Evolutionary conservation across 768 basidiomycete species (phyloP).

Genomic region (Mycena metata): DNA sequence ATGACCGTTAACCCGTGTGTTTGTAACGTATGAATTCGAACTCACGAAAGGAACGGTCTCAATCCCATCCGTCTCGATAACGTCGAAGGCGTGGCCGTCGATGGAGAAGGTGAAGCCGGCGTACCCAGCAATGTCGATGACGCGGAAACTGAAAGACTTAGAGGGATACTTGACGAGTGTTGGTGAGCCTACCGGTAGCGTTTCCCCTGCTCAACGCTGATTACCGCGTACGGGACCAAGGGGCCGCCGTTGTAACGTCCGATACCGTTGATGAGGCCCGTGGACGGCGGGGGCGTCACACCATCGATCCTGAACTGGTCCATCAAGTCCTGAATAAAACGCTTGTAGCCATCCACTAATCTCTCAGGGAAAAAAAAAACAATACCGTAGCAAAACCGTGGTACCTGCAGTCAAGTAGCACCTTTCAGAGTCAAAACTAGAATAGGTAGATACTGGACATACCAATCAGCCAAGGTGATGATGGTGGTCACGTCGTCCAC

Average conservation of each 20-base stretch:
- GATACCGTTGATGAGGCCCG: constrained; percentile 28
- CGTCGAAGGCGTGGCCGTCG: constrained; percentile 46
- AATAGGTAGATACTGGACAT: constrained; percentile 28
- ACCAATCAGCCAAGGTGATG: constrained; percentile 45
- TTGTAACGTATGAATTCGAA: too few relatives aligned
- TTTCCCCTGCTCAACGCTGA: constrained; percentile 52
- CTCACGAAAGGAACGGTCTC: constrained; percentile 40
- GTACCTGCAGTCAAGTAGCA: constrained; percentile 1
- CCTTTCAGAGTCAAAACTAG: constrained; percentile 24
- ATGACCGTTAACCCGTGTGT: neutral
- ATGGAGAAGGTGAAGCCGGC: constrained; percentile 43
- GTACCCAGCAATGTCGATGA: constrained; percentile 54
- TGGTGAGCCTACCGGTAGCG: constrained; percentile 18
- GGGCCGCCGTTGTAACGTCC: constrained; percentile 48
- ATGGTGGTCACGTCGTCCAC: constrained; percentile 49
- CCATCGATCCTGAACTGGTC: constrained; percentile 43
- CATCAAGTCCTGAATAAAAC: neutral
- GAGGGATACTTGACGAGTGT: constrained; percentile 21
- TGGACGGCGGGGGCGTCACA: constrained; percentile 38
- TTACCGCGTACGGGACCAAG: constrained; percentile 46
- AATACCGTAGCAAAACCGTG: neutral
- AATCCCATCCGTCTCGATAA: constrained; percentile 53
- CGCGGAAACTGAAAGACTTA: constrained; percentile 54
- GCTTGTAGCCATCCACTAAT: too few relatives aligned
- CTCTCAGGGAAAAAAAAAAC: too few relatives aligned